Percentiles rank a stretch among this genome's conserved stretches.
phyloP scores from a whole-genome alignment of 495 filamentous ascomycete genomes.

The Chaetomium tenue region DNA sequence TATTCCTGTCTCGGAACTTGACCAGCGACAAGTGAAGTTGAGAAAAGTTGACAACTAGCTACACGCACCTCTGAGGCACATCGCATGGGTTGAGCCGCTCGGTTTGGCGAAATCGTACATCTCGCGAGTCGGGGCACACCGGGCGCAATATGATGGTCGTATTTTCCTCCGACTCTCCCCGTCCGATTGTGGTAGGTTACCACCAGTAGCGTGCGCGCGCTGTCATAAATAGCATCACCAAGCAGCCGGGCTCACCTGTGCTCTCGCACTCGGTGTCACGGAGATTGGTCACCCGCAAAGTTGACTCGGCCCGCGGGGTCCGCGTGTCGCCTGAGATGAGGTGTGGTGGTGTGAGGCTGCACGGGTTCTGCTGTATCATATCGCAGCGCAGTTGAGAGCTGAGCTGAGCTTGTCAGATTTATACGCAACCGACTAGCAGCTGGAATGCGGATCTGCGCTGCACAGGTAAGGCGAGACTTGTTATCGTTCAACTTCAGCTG shows the following conservation, averaged over 20 bases:
- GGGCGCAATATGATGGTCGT: too few relatives aligned
- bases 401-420: conserved; percentile 5
- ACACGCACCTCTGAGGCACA: background rate
- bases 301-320: conserved; percentile 9
- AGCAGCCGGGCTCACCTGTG: background rate
- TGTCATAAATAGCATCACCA: conserved; percentile 6
- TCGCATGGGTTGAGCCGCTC: background rate
- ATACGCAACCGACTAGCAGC: background rate
- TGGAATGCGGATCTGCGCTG: conserved; percentile 15
- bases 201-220: background rate
- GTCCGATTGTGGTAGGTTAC: conserved; percentile 2
- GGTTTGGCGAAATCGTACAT: background rate
- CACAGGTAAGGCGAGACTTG: conserved; percentile 20
- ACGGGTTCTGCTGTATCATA: background rate
- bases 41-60: too few relatives aligned
- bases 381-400: background rate
- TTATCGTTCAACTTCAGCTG: conserved; percentile 23
- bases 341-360: conserved; percentile 13
- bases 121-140: too few relatives aligned
- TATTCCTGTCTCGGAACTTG: background rate
- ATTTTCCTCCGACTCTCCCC: background rate
- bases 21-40: background rate
- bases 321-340: conserved; percentile 15
- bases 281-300: conserved; percentile 1
- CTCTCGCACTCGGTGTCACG: conserved; percentile 3